Percentiles rank a stretch among this genome's conserved stretches.
Conservation (phyloP, 1,139 yeast species). For the Zygotorulaspora mrakii region DNA sequence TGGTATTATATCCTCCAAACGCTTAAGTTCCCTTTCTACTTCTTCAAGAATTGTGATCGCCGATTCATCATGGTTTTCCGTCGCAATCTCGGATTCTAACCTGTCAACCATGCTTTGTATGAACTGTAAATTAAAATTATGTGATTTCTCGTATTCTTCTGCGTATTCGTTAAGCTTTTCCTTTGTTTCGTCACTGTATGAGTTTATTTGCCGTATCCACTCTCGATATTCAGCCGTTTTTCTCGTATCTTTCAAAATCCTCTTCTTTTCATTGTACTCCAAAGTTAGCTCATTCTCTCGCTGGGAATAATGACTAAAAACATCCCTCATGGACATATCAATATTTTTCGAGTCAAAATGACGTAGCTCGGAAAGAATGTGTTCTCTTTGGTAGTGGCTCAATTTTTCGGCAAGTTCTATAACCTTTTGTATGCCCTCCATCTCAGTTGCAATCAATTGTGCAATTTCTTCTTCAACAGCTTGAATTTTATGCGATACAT, state of each 20-base stretch:
- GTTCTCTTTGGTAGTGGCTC: conserved; percentile 19
- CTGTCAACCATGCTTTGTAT: conserved; percentile 37
- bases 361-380: conserved; percentile 16
- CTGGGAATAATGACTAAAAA: conserved; percentile 29
- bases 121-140: conserved; percentile 42
- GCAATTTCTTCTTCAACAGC: conserved; percentile 33
- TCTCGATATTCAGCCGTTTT: conserved; percentile 45
- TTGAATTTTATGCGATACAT: conserved; percentile 30
- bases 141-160: conserved; percentile 43
- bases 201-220: conserved; percentile 42
- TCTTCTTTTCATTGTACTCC: conserved; percentile 43
- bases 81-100: conserved; percentile 39
- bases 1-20: conserved; percentile 32
- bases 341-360: conserved; percentile 25
- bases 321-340: conserved; percentile 24
- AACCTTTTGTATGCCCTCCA: conserved; percentile 16
- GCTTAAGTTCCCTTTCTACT: conserved; percentile 32
- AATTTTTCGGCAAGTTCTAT: conserved; percentile 11
- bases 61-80: conserved; percentile 40
- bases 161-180: conserved; percentile 45
- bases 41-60: conserved; percentile 41
- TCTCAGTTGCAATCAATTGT: conserved; percentile 17
- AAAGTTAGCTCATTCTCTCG: conserved; percentile 35
- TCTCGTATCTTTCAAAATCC: conserved; percentile 43
- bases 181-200: conserved; percentile 45